Conservation (phyloP, 768 basidiomycete genomes). For the Rhizopogon rudus region DNA sequence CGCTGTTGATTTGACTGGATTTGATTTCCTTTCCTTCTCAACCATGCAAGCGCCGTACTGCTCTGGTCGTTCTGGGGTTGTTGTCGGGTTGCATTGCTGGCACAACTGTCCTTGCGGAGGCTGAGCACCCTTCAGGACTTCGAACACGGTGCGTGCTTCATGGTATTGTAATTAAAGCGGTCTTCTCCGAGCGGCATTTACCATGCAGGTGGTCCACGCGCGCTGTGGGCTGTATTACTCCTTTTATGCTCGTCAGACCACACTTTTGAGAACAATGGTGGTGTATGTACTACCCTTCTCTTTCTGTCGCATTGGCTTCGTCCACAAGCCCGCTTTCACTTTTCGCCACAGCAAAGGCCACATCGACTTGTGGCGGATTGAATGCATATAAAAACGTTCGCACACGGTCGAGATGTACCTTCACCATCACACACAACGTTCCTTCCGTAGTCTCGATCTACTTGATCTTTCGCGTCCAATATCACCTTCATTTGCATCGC, state of each 20-base stretch:
- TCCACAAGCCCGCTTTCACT: background rate
- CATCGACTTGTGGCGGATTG: background rate
- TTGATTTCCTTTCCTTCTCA: background rate
- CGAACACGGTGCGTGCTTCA: background rate
- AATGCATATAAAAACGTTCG: background rate
- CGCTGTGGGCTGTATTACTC: background rate
- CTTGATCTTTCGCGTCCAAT: background rate
- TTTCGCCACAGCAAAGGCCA: background rate
- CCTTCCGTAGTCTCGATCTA: slow-evolving; percentile 2
- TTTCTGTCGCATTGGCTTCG: background rate
- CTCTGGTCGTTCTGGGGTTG: no score
- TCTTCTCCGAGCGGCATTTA: background rate
- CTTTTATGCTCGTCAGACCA: background rate
- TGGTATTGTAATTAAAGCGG: background rate
- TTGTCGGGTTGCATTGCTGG: no score
- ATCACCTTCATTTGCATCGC: slow-evolving; percentile 6
- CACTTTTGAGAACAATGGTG: background rate
- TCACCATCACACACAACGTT: background rate
- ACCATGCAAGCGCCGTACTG: background rate
- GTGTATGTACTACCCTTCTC: background rate
- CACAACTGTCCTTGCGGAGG: background rate
- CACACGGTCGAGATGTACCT: background rate
- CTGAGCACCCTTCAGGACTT: background rate
- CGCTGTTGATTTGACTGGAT: background rate
- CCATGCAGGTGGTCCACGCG: background rate